Conservation (phyloP, 176 grass and related monocot species). For the Sorghum bicolor region Sorghum_bicolor_NCBIv3 NC_012870.2:15563501-15564000, state of each 20-base stretch:
- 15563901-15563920: too few relatives aligned
- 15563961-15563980: background rate
- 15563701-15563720: conserved; percentile 20
- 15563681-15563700: background rate
- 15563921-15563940: background rate
- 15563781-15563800: background rate
- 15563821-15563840: background rate
- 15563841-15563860: background rate
- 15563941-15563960: background rate
- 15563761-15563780: background rate
- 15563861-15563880: background rate
- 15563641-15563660: conserved; percentile 19
- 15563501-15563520: background rate
- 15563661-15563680: conserved; percentile 36
- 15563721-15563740: background rate
- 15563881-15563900: background rate
- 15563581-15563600: conserved; percentile 23
- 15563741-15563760: background rate
- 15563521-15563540: background rate
- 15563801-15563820: too few relatives aligned
- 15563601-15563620: conserved; percentile 1
- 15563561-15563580: background rate
- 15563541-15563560: background rate
- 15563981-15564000: background rate
- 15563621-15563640: conserved; percentile 13